A percentile compares a stretch with the other conserved stretches of the same genome.
These are phyloP conservation scores for Wickerhamomyces ciferrii DNA, from an alignment of 805 yeast species.

Conservation along the genomic window DNA sequence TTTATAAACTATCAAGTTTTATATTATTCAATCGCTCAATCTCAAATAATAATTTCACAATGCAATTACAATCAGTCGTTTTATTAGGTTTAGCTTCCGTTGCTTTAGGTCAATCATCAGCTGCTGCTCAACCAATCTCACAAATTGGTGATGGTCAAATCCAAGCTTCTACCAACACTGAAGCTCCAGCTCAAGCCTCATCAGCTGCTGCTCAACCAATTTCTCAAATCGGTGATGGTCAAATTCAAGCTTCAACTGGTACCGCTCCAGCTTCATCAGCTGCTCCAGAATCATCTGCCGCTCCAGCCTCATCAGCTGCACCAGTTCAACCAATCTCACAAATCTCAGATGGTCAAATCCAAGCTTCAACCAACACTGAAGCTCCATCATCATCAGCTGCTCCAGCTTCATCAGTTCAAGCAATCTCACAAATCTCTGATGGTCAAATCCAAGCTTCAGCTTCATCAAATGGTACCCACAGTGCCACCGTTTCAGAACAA, in stretches of 20 bases:
- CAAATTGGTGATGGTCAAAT: constrained; percentile 40
- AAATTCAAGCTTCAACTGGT: constrained; percentile 24
- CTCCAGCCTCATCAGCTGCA: constrained; percentile 36
- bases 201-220: constrained; percentile 14
- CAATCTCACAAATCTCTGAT: constrained; percentile 27
- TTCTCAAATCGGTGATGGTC: constrained; percentile 26
- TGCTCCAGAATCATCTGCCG: constrained; percentile 14
- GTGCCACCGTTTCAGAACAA: constrained; percentile 24
- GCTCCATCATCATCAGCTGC: constrained; percentile 30
- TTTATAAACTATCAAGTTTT: not conserved
- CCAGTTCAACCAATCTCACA: constrained; percentile 36
- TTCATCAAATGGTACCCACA: constrained; percentile 16
- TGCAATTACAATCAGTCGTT: constrained; percentile 10
- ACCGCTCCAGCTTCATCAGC: constrained; percentile 35
- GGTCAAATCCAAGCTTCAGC: constrained; percentile 15
- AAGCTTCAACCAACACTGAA: constrained; percentile 6
- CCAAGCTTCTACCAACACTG: constrained; percentile 23
- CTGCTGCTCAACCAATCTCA: constrained; percentile 18
- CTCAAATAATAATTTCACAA: not conserved
- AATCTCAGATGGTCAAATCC: constrained; percentile 14
- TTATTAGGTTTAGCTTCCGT: constrained; percentile 17
- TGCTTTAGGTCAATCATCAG: constrained; percentile 12
- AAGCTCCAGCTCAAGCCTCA: constrained; percentile 12
- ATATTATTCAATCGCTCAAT: not conserved
- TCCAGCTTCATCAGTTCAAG: constrained; percentile 29